Percentiles rank a stretch among this genome's conserved stretches.
These are phyloP conservation scores for Bruguiera parviflora DNA, from an alignment of 345 rosid genomes.

Conservation along the genomic window DNA sequence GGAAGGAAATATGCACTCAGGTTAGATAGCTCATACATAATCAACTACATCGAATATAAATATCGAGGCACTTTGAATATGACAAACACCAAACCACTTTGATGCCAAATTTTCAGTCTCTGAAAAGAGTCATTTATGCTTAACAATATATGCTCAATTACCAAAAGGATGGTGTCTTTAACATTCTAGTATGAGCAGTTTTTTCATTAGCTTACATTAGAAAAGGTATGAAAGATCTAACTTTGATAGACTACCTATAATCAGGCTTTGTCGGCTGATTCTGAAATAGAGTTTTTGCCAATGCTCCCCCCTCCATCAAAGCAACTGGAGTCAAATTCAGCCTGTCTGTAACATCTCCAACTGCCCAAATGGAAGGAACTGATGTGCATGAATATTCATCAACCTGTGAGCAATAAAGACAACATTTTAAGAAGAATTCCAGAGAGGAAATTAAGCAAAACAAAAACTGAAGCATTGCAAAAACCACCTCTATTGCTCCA, in stretches of 20 bases:
- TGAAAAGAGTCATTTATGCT: neutral
- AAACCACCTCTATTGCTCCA: constrained; percentile 87
- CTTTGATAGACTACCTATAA: constrained; percentile 50
- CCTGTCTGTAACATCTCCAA: constrained; percentile 93
- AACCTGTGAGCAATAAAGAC: constrained; percentile 48
- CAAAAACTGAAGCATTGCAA: neutral
- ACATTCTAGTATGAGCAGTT: neutral
- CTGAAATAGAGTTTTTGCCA: constrained; percentile 76
- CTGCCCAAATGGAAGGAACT: constrained; percentile 94
- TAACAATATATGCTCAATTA: neutral
- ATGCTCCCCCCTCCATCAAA: constrained; percentile 96
- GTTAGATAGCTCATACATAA: constrained; percentile 1
- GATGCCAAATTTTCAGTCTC: neutral
- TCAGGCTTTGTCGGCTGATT: constrained; percentile 88
- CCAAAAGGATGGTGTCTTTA: neutral
- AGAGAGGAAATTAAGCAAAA: constrained; percentile 12
- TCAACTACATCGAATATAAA: neutral
- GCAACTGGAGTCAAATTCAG: constrained; percentile 98
- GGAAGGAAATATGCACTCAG: constrained; percentile 8
- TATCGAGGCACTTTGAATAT: neutral
- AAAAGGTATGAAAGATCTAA: too few species aligned
- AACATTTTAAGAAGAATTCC: neutral
- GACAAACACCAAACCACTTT: neutral
- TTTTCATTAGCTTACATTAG: too few species aligned
- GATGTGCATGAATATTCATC: constrained; percentile 82